These are phyloP conservation scores for Penicillium sp. DNA, from an alignment of 2,329 filamentous ascomycete genomes.

Conservation along the genomic window DNA sequence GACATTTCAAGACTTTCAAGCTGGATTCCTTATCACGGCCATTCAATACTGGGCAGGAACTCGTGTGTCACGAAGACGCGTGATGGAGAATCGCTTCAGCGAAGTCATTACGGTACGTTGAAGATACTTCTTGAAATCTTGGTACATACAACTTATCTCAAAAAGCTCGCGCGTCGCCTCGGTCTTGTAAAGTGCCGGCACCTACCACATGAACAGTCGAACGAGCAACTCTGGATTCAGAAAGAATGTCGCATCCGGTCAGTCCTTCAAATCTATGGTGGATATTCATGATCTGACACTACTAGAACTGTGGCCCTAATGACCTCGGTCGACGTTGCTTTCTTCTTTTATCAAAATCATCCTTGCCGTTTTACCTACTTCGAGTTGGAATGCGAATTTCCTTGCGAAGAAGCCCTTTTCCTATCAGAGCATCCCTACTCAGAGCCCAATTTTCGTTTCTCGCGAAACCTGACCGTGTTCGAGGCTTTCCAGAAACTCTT, in stretches of 20 bases:
- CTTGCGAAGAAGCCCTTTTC: constrained; percentile 40
- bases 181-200: constrained; percentile 37
- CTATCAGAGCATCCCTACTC: constrained; percentile 40
- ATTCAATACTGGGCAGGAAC: constrained; percentile 44
- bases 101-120: constrained; percentile 38
- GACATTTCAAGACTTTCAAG: constrained; percentile 40
- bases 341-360: constrained; percentile 44
- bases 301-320: constrained; percentile 40
- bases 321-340: constrained; percentile 42
- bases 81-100: constrained; percentile 42
- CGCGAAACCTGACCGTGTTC: constrained; percentile 33
- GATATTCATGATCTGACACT: no score
- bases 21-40: constrained; percentile 39
- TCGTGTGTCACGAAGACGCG: constrained; percentile 35
- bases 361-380: constrained; percentile 38
- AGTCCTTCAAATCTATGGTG: no score
- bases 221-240: constrained; percentile 41
- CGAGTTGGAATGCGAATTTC: constrained; percentile 43
- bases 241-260: constrained; percentile 43
- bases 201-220: constrained; percentile 31
- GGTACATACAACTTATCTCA: neutral
- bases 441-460: constrained; percentile 36
- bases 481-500: constrained; percentile 41
- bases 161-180: constrained; percentile 33
- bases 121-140: constrained; percentile 17